phyloP scores from a whole-genome alignment of 2,329 filamentous ascomycete species.

The Fusarium tanahbumbuense region DNA sequence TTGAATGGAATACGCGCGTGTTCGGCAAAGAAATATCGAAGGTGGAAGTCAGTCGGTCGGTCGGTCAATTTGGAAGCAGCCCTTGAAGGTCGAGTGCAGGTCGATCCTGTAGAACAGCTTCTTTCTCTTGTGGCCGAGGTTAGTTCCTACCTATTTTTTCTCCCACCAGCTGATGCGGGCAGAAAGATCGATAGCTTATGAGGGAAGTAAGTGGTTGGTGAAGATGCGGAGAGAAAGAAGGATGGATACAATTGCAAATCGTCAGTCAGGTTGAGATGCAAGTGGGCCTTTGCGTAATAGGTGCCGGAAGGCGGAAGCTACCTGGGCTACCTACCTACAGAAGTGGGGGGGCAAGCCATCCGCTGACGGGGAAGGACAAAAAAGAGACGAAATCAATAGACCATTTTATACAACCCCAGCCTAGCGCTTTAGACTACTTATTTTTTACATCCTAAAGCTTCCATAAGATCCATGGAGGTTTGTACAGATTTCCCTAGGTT shows the following conservation, averaged over 20 bases:
- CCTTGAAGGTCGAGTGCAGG: constrained; percentile 55
- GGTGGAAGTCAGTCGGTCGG: constrained; percentile 1
- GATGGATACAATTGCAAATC: constrained; percentile 52
- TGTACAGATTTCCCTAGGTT: constrained; percentile 14
- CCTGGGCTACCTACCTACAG: constrained; percentile 18
- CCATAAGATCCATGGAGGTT: neutral
- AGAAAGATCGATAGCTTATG: constrained; percentile 28
- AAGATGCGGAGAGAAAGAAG: constrained; percentile 47
- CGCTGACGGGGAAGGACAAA: constrained; percentile 41
- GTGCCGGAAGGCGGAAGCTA: constrained; percentile 37
- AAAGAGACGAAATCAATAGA: neutral
- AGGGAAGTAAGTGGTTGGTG: constrained; percentile 42
- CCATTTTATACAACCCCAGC: neutral
- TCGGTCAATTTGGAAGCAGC: constrained; percentile 45
- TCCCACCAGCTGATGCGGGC: constrained; percentile 19
- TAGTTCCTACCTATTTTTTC: neutral
- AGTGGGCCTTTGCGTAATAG: constrained; percentile 57
- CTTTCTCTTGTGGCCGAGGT: constrained; percentile 25
- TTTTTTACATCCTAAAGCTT: neutral
- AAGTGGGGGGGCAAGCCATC: constrained; percentile 37
- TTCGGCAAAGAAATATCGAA: constrained; percentile 30
- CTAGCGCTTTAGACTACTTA: neutral
- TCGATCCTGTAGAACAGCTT: constrained; percentile 53
- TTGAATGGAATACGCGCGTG: constrained; percentile 11
- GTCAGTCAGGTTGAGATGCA: constrained; percentile 53